Percentiles rank a stretch among this genome's conserved stretches.
Evolutionary conservation across 1,139 yeast genomes (phyloP).

Genomic region (Taphrina communis): DNA sequence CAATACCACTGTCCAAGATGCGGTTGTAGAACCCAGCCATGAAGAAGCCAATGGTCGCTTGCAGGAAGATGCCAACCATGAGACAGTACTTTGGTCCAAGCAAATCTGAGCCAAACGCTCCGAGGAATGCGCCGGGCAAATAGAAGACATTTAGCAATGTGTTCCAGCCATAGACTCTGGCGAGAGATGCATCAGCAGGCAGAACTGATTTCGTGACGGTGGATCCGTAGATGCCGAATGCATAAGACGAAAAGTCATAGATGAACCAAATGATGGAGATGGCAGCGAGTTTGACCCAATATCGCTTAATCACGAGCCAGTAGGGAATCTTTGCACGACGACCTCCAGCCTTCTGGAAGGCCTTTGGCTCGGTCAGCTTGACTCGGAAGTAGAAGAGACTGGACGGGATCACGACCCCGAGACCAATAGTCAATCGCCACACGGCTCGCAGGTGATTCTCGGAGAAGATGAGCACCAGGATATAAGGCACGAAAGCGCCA

Average conservation of each 20-base stretch:
- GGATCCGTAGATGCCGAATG: conserved; percentile 83
- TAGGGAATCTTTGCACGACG: conserved; percentile 71
- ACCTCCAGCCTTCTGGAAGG: conserved; percentile 73
- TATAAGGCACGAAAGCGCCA: conserved; percentile 84
- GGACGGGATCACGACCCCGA: conserved; percentile 90
- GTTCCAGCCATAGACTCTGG: conserved; percentile 89
- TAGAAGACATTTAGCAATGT: conserved; percentile 85
- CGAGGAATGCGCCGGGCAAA: conserved; percentile 85
- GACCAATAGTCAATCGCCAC: conserved; percentile 90
- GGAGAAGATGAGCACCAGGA: conserved; percentile 80
- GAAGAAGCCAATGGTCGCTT: conserved; percentile 80
- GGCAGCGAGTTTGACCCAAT: conserved; percentile 77
- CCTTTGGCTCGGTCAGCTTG: conserved; percentile 72
- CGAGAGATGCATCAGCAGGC: conserved; percentile 52
- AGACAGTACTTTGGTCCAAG: conserved; percentile 86
- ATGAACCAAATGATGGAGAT: conserved; percentile 86
- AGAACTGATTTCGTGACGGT: conserved; percentile 66
- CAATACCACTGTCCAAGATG: conserved; percentile 64
- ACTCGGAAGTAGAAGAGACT: conserved; percentile 76
- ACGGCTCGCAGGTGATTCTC: conserved; percentile 73
- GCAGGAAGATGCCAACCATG: conserved; percentile 68
- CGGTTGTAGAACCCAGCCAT: conserved; percentile 74
- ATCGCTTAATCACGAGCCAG: conserved; percentile 71
- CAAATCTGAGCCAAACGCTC: conserved; percentile 82
- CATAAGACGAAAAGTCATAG: conserved; percentile 85